phyloP scores from a whole-genome alignment of 2,329 filamentous ascomycete genomes.

The Microdochium paspali region DNA sequence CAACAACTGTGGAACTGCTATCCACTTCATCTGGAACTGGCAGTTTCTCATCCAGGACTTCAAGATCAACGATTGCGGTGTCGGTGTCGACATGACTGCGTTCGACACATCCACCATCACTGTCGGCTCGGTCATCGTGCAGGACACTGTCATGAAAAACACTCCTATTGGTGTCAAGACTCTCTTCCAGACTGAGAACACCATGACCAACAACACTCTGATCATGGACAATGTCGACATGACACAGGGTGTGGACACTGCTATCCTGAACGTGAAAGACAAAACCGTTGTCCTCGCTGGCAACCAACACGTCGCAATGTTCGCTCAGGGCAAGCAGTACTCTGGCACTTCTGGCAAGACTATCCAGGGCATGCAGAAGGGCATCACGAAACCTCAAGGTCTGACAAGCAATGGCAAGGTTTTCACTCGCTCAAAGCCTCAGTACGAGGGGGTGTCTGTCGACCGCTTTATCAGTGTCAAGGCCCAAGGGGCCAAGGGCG shows the following conservation, averaged over 20 bases:
- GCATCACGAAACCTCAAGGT: conserved; percentile 51
- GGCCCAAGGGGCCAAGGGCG: conserved; percentile 72
- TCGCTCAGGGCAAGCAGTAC: conserved; percentile 74
- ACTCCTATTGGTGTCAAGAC: conserved; percentile 71
- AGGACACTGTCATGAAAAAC: conserved; percentile 72
- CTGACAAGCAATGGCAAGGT: conserved; percentile 61
- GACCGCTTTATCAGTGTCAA: conserved; percentile 76
- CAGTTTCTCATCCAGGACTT: conserved; percentile 72
- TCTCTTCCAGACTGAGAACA: conserved; percentile 53
- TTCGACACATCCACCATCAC: conserved; percentile 53
- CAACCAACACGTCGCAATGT: conserved; percentile 59
- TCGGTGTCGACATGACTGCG: conserved; percentile 72
- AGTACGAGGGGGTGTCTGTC: conserved; percentile 64
- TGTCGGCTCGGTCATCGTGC: conserved; percentile 75
- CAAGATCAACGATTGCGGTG: conserved; percentile 61
- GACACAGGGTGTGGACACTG: conserved; percentile 51
- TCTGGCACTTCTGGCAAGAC: conserved; percentile 34
- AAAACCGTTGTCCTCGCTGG: conserved; percentile 56
- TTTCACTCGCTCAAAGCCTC: conserved; percentile 79
- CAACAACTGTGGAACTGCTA: conserved; percentile 71
- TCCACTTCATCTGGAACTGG: conserved; percentile 93
- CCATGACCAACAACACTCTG: conserved; percentile 68
- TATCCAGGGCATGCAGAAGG: conserved; percentile 49
- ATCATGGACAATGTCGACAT: conserved; percentile 90
- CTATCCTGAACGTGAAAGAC: conserved; percentile 51